Conservation (phyloP, 2,329 filamentous ascomycete genomes). For the Fusarium sterilihyphosum region DNA sequence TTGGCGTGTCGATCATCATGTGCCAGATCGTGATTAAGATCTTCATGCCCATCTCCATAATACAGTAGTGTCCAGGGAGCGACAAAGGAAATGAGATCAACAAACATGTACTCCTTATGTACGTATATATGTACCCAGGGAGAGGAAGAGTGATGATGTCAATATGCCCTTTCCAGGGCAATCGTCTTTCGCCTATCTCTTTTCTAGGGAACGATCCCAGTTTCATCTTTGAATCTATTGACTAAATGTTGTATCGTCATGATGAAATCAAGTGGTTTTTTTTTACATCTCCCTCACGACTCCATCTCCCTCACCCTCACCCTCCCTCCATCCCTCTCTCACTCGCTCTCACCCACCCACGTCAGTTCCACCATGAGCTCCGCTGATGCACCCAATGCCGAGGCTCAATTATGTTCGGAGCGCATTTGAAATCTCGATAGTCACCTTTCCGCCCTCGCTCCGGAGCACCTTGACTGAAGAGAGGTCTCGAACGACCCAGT, state of each 20-base stretch:
- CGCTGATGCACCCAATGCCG: conserved; percentile 5
- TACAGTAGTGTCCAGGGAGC: conserved; percentile 7
- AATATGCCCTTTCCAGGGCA: conserved; percentile 8
- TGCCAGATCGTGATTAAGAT: conserved; percentile 19
- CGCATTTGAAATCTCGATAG: conserved; percentile 74
- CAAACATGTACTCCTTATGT: not conserved
- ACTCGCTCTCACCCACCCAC: not conserved
- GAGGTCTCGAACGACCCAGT: conserved; percentile 88
- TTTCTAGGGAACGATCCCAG: not conserved
- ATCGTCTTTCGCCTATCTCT: conserved; percentile 28
- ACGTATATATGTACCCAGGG: conserved; percentile 13
- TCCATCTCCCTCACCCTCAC: not conserved
- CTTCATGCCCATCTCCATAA: not conserved
- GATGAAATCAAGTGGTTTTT: conserved; percentile 31
- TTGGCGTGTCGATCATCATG: conserved; percentile 24
- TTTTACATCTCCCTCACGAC: conserved; percentile 5
- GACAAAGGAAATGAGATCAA: conserved; percentile 25
- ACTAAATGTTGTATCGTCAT: conserved; percentile 25
- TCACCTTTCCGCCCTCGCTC: conserved; percentile 66
- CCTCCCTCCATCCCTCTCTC: not conserved
- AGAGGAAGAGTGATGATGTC: conserved; percentile 26
- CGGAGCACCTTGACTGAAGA: conserved; percentile 74
- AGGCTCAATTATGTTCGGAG: conserved; percentile 49
- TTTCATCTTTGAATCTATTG: conserved; percentile 15
- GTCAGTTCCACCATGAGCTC: conserved; percentile 12